phyloP scores from a whole-genome alignment of 495 filamentous ascomycete genomes.

The Pyrenula massariospora region DNA sequence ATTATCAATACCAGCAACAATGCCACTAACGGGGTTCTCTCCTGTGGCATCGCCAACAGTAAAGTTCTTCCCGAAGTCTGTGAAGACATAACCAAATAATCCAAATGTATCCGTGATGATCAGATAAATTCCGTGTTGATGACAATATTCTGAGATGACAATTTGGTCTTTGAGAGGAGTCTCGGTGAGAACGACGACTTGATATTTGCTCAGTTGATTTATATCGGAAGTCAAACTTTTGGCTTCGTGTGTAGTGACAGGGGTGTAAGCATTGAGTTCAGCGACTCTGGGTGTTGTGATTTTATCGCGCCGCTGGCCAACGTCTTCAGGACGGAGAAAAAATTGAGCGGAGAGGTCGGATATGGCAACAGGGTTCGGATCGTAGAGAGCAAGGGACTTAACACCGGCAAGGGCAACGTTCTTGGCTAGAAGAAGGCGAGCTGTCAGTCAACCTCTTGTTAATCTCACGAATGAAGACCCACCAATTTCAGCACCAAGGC shows the following conservation, averaged over 20 bases:
- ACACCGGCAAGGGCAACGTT: constrained; percentile 96
- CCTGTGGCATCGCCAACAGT: constrained; percentile 81
- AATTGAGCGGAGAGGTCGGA: constrained; percentile 92
- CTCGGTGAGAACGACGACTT: constrained; percentile 84
- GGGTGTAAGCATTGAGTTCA: constrained; percentile 94
- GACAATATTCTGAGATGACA: constrained; percentile 79
- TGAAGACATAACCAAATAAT: constrained; percentile 92
- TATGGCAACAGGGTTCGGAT: constrained; percentile 68
- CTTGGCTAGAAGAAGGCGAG: constrained; percentile 50
- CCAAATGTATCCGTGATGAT: constrained; percentile 83
- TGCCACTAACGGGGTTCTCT: constrained; percentile 77
- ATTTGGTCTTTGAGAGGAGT: constrained; percentile 70
- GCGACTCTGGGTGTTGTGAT: constrained; percentile 81
- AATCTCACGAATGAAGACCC: constrained; percentile 17
- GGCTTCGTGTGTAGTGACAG: constrained; percentile 63
- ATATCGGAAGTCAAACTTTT: constrained; percentile 56
- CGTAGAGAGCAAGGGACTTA: constrained; percentile 76
- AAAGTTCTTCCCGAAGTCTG: constrained; percentile 93
- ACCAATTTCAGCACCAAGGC: constrained; percentile 91
- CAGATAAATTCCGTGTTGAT: constrained; percentile 80
- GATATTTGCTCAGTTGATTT: constrained; percentile 69
- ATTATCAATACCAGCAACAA: constrained; percentile 79
- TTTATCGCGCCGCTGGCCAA: constrained; percentile 81
- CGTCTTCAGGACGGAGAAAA: constrained; percentile 79
- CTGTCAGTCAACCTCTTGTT: constrained; percentile 4